These are phyloP conservation scores for Silene coronaria DNA, from an alignment of 179 eudicot species.

Conservation along the genomic window DNA sequence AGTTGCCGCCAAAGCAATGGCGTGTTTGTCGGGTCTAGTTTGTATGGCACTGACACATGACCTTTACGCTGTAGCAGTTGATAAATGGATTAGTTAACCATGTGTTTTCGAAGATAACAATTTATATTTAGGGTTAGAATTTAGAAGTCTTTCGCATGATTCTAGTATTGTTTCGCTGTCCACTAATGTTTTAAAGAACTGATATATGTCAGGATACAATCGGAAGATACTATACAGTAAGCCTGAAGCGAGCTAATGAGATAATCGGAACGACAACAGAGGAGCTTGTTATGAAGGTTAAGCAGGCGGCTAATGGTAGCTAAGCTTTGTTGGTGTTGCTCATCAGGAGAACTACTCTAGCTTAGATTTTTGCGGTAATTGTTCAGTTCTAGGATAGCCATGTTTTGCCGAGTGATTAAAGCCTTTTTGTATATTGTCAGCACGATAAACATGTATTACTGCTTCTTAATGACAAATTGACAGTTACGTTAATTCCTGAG, in stretches of 20 bases:
- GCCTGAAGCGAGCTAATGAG: conserved; percentile 81
- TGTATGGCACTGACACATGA: too few relatives aligned
- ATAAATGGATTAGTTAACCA: neutral
- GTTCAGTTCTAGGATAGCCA: neutral
- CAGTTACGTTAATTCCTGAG: too few relatives aligned
- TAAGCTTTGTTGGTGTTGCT: neutral
- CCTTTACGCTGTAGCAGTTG: neutral
- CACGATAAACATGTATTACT: too few relatives aligned
- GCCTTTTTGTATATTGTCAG: neutral
- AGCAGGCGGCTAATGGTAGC: conserved; percentile 9
- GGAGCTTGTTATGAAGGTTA: conserved; percentile 67
- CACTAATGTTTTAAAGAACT: neutral
- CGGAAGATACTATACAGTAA: conserved; percentile 28
- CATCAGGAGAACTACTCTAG: neutral
- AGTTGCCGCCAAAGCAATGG: too few relatives aligned
- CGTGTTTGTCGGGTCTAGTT: too few relatives aligned
- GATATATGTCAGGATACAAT: conserved; percentile 28
- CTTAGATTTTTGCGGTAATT: neutral
- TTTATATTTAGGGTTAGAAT: neutral
- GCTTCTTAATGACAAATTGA: too few relatives aligned
- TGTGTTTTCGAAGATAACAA: neutral
- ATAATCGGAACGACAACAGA: conserved; percentile 80
- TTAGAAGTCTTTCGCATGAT: neutral
- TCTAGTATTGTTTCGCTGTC: neutral
- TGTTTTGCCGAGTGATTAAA: neutral